Evolutionary conservation across 1,284 basidiomycete species (phyloP).

Genomic region (Pholiota adiposa): DNA sequence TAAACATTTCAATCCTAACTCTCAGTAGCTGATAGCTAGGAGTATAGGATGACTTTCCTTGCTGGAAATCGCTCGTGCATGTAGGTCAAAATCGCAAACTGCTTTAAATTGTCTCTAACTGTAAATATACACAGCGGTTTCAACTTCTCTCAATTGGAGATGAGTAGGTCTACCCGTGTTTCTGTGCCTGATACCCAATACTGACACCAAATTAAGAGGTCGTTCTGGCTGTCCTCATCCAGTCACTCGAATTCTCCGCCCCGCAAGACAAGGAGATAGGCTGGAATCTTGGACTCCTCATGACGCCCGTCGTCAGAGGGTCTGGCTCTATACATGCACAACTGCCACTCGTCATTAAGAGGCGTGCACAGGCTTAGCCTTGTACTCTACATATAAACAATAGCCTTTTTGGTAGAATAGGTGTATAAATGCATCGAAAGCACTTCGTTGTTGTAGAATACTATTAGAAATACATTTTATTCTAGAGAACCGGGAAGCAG

Average conservation of each 20-base stretch:
- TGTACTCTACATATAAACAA: neutral
- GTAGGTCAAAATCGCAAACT: constrained; percentile 20
- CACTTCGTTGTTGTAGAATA: too few species aligned
- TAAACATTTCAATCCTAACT: too few species aligned
- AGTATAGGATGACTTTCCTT: constrained; percentile 41
- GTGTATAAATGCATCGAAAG: neutral
- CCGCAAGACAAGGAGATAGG: constrained; percentile 19
- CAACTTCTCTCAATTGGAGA: neutral
- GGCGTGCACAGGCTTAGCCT: neutral
- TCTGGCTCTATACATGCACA: constrained; percentile 1
- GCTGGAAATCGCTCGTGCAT: constrained; percentile 42
- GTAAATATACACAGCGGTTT: neutral
- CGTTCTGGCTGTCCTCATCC: constrained; percentile 19
- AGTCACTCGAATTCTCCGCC: constrained; percentile 18
- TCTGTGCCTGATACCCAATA: neutral
- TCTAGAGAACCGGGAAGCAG: neutral
- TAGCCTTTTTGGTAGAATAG: neutral
- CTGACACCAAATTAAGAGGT: constrained; percentile 12
- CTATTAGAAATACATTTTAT: neutral
- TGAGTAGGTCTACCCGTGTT: neutral
- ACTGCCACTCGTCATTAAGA: neutral
- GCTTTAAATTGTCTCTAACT: neutral
- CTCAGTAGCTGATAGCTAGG: too few species aligned
- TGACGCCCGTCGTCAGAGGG: constrained; percentile 7
- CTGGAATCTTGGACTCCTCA: constrained; percentile 19